Conservation (phyloP, 345 rosid species). For the Gynandropsis gynandra region DNA sequence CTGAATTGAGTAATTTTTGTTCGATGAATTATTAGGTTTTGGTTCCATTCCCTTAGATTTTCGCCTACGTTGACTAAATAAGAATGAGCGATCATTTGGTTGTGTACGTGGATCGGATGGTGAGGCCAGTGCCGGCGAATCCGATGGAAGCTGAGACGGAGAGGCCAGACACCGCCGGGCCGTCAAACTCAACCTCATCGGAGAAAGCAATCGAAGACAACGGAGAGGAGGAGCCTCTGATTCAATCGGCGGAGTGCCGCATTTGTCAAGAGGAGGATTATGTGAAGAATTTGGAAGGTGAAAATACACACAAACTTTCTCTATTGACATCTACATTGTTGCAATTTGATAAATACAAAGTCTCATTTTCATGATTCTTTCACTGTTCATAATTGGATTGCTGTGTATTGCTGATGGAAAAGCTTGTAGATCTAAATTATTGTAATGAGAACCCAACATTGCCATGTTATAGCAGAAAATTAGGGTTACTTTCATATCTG, state of each 20-base stretch:
- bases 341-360: too few relatives aligned
- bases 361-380: slow-evolving; percentile 5
- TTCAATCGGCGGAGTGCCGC: slow-evolving; percentile 73
- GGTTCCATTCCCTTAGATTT: too few relatives aligned
- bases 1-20: too few relatives aligned
- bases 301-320: background rate
- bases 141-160: slow-evolving; percentile 23
- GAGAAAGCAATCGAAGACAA: slow-evolving; percentile 25
- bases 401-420: too few relatives aligned
- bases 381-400: too few relatives aligned
- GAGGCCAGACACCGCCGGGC: slow-evolving; percentile 10
- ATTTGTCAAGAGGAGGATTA: slow-evolving; percentile 94
- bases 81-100: slow-evolving; percentile 72
- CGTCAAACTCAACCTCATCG: slow-evolving; percentile 17
- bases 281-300: slow-evolving; percentile 49
- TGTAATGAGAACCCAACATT: too few relatives aligned
- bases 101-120: slow-evolving; percentile 49
- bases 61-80: background rate
- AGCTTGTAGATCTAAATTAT: too few relatives aligned
- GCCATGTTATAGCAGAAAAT: too few relatives aligned
- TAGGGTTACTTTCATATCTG: too few relatives aligned
- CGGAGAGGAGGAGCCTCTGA: slow-evolving; percentile 56
- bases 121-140: slow-evolving; percentile 23
- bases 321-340: too few relatives aligned
- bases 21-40: too few relatives aligned